These are phyloP conservation scores for Termitomyces sp. DNA, from an alignment of 768 basidiomycete species.

Conservation along the genomic window DNA sequence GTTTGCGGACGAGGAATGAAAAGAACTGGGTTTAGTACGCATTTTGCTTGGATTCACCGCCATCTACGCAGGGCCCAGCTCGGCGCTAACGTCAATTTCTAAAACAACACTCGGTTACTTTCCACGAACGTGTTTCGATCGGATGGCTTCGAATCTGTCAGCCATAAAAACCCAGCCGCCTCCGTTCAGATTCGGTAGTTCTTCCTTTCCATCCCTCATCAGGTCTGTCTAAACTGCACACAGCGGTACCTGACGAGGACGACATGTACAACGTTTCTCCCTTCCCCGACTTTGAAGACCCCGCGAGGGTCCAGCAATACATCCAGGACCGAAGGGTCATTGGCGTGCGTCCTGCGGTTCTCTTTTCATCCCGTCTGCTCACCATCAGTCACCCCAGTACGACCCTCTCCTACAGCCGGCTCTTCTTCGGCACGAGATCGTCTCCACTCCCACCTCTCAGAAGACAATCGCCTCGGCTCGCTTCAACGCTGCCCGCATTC, in stretches of 20 bases:
- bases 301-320: slow-evolving; percentile 61
- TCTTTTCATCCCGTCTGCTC: slow-evolving; percentile 6
- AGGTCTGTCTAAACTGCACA: slow-evolving; percentile 13
- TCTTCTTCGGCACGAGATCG: slow-evolving; percentile 83
- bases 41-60: background rate
- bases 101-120: background rate
- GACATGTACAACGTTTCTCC: slow-evolving; percentile 58
- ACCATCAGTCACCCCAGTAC: slow-evolving; percentile 48
- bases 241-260: slow-evolving; percentile 37
- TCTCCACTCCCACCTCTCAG: slow-evolving; percentile 58
- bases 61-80: slow-evolving; percentile 8
- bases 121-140: slow-evolving; percentile 7
- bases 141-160: slow-evolving; percentile 7
- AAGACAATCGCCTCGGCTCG: slow-evolving; percentile 79
- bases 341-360: slow-evolving; percentile 53
- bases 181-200: slow-evolving; percentile 34
- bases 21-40: background rate
- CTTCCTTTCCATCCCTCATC: slow-evolving; percentile 16
- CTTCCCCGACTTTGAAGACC: slow-evolving; percentile 62
- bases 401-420: slow-evolving; percentile 96
- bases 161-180: slow-evolving; percentile 17
- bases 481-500: slow-evolving; percentile 71
- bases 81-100: background rate
- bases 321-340: slow-evolving; percentile 81
- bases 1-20: background rate